phyloP scores from a whole-genome alignment of 352 stramenopile species.

The Thalassiosira exigua region DNA sequence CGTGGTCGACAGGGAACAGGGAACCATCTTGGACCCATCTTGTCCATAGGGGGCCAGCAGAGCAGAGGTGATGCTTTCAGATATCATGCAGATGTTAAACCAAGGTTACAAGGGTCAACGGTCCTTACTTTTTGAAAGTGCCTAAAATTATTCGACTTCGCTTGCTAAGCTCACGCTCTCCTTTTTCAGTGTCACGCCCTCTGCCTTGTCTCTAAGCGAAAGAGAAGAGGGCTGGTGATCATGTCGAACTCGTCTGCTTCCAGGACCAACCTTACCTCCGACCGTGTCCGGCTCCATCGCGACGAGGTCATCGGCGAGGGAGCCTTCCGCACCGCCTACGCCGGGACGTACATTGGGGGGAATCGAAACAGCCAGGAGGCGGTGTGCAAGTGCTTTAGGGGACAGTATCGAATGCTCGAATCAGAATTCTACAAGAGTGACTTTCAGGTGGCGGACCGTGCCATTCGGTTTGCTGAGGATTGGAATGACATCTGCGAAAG shows the following conservation, averaged over 20 bases:
- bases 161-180: no score
- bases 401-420: slow-evolving; percentile 55
- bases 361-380: slow-evolving; percentile 77
- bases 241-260: slow-evolving; percentile 63
- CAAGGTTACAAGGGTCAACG: no score
- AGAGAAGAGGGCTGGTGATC: neutral
- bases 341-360: slow-evolving; percentile 67
- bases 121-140: no score
- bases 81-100: no score
- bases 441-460: slow-evolving; percentile 63
- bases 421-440: slow-evolving; percentile 64
- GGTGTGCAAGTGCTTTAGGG: slow-evolving; percentile 74
- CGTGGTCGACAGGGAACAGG: no score
- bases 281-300: slow-evolving; percentile 43
- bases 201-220: no score
- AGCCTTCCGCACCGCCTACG: slow-evolving; percentile 59
- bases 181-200: no score
- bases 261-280: slow-evolving; percentile 70
- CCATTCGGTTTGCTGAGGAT: slow-evolving; percentile 65
- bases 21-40: no score
- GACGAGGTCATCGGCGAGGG: slow-evolving; percentile 54
- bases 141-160: no score
- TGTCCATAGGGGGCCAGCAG: no score
- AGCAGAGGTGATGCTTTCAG: no score
- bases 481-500: slow-evolving; percentile 70